Evolutionary conservation across 352 stramenopile species (phyloP), one percentile per base, ranked within the genome.

Genomic region (Globisporangium carolinianum): DNA sequence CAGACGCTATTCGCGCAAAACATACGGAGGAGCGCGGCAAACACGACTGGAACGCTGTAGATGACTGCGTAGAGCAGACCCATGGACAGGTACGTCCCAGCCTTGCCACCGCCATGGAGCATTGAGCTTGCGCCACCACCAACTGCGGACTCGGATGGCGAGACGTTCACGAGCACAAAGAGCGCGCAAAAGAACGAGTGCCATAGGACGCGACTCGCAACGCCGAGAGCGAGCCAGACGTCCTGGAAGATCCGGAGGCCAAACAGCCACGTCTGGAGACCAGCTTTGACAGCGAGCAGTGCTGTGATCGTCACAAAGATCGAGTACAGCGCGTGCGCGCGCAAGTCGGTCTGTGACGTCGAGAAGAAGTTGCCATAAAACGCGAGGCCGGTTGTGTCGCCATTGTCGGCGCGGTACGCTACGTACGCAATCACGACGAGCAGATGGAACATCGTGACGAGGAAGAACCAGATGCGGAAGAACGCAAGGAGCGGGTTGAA

Each of bases 401-500:
- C 68, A 11, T 69, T 67, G 38, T 87, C 70, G 0, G 80, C 72
- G 61, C 84, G 83, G 65, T 92, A 90, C 35, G 73, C 58, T 10
- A 91, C 71, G 57, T 92, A 94, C 8, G 71, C 65, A 50, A 94
- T 66, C 11, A 80, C 79, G 7, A 90, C 64, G 37, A 90, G 63
- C 1, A 76, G 17, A 65, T 92, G 83, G 48, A 94, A 89, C 45
- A 79, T 66, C 10, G 89, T 71, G 10, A 94, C 58, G 17, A 92
- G 60, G 64, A 92, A 94, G 67, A 87, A 93, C 74, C 78, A 94
- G 50, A 93, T 65, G 10, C 85, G 75, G 60, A 90, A 93, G 53
- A 91, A 94, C 2, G 80, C 84, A 39, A 94, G 67, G 42, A 91
- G 60, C 11, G 84, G 84, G 57, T 92, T 95, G 60, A 93, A 92